Percentiles rank a stretch among this genome's conserved stretches.
These are phyloP conservation scores for Mortierella sp. DNA, from an alignment of 371 early-diverging fungal genomes.

Conservation along the genomic window DNA sequence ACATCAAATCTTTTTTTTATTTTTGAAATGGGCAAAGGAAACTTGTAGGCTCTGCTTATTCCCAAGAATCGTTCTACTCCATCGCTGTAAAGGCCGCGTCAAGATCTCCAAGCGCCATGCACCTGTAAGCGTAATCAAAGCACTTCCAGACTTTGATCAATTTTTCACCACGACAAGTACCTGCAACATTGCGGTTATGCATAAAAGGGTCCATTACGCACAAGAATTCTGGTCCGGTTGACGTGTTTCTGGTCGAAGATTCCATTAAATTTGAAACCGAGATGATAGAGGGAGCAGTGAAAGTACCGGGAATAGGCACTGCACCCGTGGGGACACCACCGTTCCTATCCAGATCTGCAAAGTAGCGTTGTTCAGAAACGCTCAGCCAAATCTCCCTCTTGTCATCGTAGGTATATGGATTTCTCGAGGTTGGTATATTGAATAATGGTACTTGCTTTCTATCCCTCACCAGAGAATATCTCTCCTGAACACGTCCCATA, in stretches of 20 bases:
- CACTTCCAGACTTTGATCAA: constrained; percentile 36
- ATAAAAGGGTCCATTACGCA: constrained; percentile 52
- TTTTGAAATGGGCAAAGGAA: too few relatives aligned
- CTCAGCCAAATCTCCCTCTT: constrained; percentile 28
- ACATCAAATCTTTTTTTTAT: too few relatives aligned
- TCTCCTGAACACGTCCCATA: constrained; percentile 27
- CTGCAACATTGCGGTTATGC: constrained; percentile 34
- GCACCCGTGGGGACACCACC: constrained; percentile 12
- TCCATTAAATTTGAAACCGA: background rate
- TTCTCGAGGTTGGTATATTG: background rate
- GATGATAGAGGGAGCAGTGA: background rate
- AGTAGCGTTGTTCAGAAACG: constrained; percentile 16
- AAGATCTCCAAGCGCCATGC: constrained; percentile 27
- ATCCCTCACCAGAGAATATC: constrained; percentile 14
- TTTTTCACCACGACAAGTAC: constrained; percentile 32
- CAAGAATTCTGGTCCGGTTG: constrained; percentile 21
- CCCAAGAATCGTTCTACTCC: background rate
- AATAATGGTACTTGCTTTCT: background rate
- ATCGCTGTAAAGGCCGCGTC: constrained; percentile 16
- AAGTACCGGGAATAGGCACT: background rate
- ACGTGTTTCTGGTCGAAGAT: background rate
- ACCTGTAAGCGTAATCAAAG: constrained; percentile 46
- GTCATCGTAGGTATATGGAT: constrained; percentile 11
- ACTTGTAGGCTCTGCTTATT: too few relatives aligned
- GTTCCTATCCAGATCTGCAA: constrained; percentile 15